Conservation (phyloP, 306 rosid species). For the Inga leiocalycina region DNA sequence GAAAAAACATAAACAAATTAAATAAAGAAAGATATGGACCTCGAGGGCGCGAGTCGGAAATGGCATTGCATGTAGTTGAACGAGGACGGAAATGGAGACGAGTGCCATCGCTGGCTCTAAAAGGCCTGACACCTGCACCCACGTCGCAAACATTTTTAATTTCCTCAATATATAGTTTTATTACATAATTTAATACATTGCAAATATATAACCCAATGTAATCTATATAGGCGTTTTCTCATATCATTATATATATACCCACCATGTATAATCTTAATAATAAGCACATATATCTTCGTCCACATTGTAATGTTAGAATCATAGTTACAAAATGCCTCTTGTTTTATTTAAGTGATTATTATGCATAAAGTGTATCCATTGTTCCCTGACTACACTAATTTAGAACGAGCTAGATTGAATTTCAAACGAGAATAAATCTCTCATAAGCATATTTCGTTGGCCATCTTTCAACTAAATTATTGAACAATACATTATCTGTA, state of each 20-base stretch:
- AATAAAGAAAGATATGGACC: conserved; percentile 35
- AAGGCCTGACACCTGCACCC: neutral
- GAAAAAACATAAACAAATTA: neutral
- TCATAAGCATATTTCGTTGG: neutral
- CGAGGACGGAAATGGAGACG: conserved; percentile 4
- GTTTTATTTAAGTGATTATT: neutral
- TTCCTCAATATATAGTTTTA: neutral
- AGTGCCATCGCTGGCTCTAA: neutral
- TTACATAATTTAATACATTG: neutral
- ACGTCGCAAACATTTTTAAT: neutral
- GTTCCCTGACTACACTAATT: neutral
- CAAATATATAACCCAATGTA: neutral
- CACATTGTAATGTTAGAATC: neutral
- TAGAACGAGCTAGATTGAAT: neutral
- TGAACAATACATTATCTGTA: too few relatives aligned
- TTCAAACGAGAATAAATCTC: neutral
- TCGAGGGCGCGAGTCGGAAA: conserved; percentile 42
- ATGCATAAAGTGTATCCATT: too few relatives aligned
- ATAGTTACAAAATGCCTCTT: neutral
- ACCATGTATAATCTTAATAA: neutral
- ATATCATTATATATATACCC: neutral
- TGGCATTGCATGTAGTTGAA: conserved; percentile 29
- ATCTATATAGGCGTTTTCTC: neutral
- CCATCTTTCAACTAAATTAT: too few relatives aligned
- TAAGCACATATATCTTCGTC: neutral